A percentile compares a stretch with the other conserved stretches of the same genome.
phyloP scores from a whole-genome alignment of 768 basidiomycete species.

The Tulasnella sp. region DNA sequence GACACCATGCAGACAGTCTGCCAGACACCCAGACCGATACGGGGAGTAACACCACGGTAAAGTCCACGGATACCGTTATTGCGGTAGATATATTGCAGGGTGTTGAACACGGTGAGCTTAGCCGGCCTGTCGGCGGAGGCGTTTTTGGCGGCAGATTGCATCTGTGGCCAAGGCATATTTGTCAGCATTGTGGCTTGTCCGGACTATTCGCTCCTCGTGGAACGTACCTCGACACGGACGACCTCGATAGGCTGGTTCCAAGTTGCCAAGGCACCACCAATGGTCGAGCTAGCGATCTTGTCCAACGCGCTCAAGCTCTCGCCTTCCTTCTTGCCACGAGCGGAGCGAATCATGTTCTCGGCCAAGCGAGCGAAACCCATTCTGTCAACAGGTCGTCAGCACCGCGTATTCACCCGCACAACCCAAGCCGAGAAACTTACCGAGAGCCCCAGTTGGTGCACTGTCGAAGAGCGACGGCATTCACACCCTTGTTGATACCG shows the following conservation, averaged over 20 bases:
- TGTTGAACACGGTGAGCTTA: constrained; percentile 89
- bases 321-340: constrained; percentile 71
- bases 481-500: constrained; percentile 99
- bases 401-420: neutral
- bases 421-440: constrained; percentile 43
- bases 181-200: neutral
- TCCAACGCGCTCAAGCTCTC: constrained; percentile 73
- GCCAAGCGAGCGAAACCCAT: constrained; percentile 97
- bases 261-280: constrained; percentile 89
- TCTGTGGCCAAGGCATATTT: constrained; percentile 47
- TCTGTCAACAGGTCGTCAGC: constrained; percentile 40
- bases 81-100: constrained; percentile 88
- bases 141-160: constrained; percentile 99
- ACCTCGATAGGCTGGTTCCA: constrained; percentile 99
- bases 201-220: neutral
- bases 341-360: constrained; percentile 69
- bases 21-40: constrained; percentile 94
- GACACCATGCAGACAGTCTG: constrained; percentile 99
- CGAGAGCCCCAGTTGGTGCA: constrained; percentile 93
- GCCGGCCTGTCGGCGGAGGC: constrained; percentile 73
- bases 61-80: constrained; percentile 95
- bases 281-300: constrained; percentile 80
- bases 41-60: constrained; percentile 95
- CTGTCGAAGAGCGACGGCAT: constrained; percentile 86
- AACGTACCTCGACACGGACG: constrained; percentile 81